Evolutionary conservation across 768 basidiomycete genomes (phyloP).

Genomic region (Mycena polygramma): DNA sequence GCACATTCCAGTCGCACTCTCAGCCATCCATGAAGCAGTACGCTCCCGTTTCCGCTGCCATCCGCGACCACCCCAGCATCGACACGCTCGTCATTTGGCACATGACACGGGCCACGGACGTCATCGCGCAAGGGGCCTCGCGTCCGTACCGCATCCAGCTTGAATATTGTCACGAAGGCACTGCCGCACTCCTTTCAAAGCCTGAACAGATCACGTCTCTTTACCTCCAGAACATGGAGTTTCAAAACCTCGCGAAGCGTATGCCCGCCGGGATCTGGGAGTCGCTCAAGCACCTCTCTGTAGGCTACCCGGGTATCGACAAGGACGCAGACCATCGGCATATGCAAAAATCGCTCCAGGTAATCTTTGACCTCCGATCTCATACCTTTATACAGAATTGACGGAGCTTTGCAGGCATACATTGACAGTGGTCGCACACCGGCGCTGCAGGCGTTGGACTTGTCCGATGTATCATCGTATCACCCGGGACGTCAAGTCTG

Average conservation of each 20-base stretch:
- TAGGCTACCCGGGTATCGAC: not conserved
- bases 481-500: not conserved
- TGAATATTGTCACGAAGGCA: conserved; percentile 7
- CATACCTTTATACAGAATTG: not conserved
- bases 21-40: conserved; percentile 14
- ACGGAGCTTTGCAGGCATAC: not conserved
- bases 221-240: conserved; percentile 3
- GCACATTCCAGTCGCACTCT: conserved; percentile 13
- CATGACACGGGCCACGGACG: conserved; percentile 4
- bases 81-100: conserved; percentile 13
- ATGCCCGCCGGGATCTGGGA: conserved; percentile 13
- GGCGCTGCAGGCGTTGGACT: conserved; percentile 9
- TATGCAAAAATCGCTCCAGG: not conserved
- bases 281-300: not conserved
- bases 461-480: not conserved
- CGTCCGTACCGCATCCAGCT: conserved; percentile 9
- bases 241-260: not conserved
- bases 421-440: conserved; percentile 8
- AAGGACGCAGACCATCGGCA: not conserved
- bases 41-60: not conserved
- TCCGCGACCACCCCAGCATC: conserved; percentile 20
- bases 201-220: not conserved
- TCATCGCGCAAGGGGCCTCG: conserved; percentile 2
- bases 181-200: not conserved
- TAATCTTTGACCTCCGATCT: not conserved